Evolutionary conservation across 352 stramenopile species (phyloP).

Genomic region (Blastocystis sp.): DNA sequence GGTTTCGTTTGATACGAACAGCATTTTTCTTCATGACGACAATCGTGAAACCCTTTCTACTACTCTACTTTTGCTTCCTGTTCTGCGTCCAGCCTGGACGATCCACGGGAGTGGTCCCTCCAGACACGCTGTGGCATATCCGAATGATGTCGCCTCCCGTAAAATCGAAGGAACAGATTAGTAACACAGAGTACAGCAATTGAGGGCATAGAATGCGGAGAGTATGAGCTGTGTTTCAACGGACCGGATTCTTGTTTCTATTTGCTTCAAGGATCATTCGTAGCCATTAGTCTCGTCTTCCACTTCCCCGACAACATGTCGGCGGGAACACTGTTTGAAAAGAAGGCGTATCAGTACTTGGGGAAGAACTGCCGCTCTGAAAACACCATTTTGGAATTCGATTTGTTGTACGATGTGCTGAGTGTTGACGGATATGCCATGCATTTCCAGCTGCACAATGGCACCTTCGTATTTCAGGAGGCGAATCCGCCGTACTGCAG

Average conservation of each 20-base stretch:
- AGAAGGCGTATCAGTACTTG: neutral
- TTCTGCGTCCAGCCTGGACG: neutral
- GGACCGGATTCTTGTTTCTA: neutral
- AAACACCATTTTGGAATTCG: neutral
- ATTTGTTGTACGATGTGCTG: neutral
- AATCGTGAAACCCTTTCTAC: neutral
- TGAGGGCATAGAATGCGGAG: slow-evolving; percentile 23
- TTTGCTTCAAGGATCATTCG: neutral
- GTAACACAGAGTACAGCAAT: neutral
- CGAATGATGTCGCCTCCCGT: slow-evolving; percentile 60
- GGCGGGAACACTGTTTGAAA: neutral
- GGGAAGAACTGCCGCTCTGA: neutral
- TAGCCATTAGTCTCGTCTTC: slow-evolving; percentile 36
- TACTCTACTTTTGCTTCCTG: neutral
- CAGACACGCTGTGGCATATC: slow-evolving; percentile 57
- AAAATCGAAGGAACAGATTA: neutral
- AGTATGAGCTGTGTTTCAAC: slow-evolving; percentile 32
- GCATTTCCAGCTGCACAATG: slow-evolving; percentile 9
- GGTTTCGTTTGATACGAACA: neutral
- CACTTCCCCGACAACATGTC: slow-evolving; percentile 1
- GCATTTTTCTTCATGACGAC: neutral
- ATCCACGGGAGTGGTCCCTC: slow-evolving; percentile 31
- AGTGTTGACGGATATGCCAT: neutral
- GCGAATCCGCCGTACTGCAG: neutral
- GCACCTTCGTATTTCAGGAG: slow-evolving; percentile 6